Percentiles rank a stretch among this genome's conserved stretches.
Conservation (phyloP, 805 yeast species). For the Suhomyces sp. region DNA sequence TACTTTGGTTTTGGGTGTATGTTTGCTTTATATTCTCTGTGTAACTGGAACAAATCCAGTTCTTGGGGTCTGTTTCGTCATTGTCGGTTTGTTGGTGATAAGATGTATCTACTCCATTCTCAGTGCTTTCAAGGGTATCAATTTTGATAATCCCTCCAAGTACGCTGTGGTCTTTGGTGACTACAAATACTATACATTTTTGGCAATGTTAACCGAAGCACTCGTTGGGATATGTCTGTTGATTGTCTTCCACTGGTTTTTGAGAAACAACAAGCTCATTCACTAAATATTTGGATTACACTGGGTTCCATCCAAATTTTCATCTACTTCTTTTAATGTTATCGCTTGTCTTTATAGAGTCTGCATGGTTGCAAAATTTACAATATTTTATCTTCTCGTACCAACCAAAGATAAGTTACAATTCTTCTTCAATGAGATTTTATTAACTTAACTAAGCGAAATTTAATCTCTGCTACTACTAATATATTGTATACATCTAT, state of each 20-base stretch:
- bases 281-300: too few species aligned
- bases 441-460: too few species aligned
- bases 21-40: neutral
- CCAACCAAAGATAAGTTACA: too few species aligned
- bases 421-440: too few species aligned
- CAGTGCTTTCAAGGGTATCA: constrained; percentile 6
- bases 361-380: too few species aligned
- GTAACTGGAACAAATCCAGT: neutral
- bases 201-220: constrained; percentile 10
- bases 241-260: constrained; percentile 8
- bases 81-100: constrained; percentile 3
- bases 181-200: constrained; percentile 11
- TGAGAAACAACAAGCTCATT: too few species aligned
- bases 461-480: too few species aligned
- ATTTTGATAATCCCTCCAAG: constrained; percentile 5
- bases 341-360: too few species aligned
- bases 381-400: too few species aligned
- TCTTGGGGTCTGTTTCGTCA: constrained; percentile 1
- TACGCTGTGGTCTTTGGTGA: constrained; percentile 9
- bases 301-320: too few species aligned
- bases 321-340: too few species aligned
- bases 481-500: too few species aligned
- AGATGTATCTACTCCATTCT: constrained; percentile 8
- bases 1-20: neutral
- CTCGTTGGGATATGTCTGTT: constrained; percentile 4